Percentiles rank a stretch among this genome's conserved stretches.
phyloP scores from a whole-genome alignment of 495 filamentous ascomycete species.

The Daldinia grandis region DNA sequence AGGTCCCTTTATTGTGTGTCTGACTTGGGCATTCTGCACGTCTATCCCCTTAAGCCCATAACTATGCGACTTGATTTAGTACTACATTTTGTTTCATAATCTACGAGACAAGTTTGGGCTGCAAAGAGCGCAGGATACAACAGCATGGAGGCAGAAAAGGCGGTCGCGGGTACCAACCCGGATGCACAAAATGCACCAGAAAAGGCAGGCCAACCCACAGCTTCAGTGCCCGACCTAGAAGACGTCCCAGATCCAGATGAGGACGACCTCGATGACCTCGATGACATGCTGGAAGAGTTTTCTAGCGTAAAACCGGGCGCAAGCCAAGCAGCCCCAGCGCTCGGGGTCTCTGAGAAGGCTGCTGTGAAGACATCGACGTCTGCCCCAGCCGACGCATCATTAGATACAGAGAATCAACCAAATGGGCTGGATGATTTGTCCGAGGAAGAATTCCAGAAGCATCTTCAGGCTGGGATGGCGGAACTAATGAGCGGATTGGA shows the following conservation, averaged over 20 bases:
- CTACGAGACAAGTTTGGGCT: not conserved
- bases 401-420: constrained; percentile 19
- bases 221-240: constrained; percentile 44
- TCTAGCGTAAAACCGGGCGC: constrained; percentile 61
- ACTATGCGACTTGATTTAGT: not conserved
- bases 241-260: constrained; percentile 78
- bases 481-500: constrained; percentile 76
- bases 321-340: constrained; percentile 52
- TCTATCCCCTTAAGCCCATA: constrained; percentile 1
- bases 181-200: constrained; percentile 17
- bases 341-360: constrained; percentile 56
- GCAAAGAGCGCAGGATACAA: not conserved
- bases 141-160: constrained; percentile 31
- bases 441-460: constrained; percentile 81
- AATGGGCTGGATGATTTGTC: constrained; percentile 47
- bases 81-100: not conserved
- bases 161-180: constrained; percentile 19
- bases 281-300: constrained; percentile 95
- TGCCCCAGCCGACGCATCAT: constrained; percentile 11
- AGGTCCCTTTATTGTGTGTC: not conserved
- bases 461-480: constrained; percentile 88
- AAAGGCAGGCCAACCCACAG: constrained; percentile 36
- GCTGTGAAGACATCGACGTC: constrained; percentile 22
- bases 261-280: constrained; percentile 90
- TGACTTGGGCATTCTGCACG: constrained; percentile 6